phyloP scores from a whole-genome alignment of 2,329 filamentous ascomycete species.

The Aplosporella prunicola region DNA sequence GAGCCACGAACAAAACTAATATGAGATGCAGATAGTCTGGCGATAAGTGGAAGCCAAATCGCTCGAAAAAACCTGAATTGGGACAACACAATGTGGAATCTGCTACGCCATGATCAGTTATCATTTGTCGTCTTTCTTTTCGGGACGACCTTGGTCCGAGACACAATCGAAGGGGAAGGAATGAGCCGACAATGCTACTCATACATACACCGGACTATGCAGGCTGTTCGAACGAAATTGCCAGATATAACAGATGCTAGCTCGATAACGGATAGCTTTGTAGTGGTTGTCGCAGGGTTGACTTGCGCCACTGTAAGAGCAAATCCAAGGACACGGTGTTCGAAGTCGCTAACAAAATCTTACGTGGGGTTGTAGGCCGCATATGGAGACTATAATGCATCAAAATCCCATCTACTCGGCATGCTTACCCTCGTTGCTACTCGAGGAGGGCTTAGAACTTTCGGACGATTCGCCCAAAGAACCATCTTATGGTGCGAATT shows the following conservation, averaged over 20 bases:
- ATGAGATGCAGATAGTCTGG: not conserved
- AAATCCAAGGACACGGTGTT: too few relatives aligned
- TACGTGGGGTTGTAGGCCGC: not conserved
- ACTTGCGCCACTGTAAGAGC: not conserved
- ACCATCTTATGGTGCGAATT: not conserved
- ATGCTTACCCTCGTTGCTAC: not conserved
- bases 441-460: not conserved
- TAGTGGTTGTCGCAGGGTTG: not conserved
- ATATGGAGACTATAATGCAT: not conserved
- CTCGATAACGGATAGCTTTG: not conserved
- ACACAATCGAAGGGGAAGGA: not conserved
- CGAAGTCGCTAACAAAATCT: too few relatives aligned
- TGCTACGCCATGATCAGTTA: not conserved
- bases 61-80: not conserved
- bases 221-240: not conserved
- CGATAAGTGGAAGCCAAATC: too few relatives aligned
- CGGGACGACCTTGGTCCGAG: not conserved
- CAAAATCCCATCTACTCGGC: not conserved
- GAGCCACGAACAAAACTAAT: not conserved
- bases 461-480: not conserved
- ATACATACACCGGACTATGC: not conserved
- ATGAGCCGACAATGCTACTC: not conserved
- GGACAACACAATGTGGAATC: not conserved
- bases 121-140: not conserved
- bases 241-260: not conserved